These are phyloP conservation scores for Seminavis robusta DNA, from an alignment of 108 stramenopile genomes.

Conservation along the genomic window DNA sequence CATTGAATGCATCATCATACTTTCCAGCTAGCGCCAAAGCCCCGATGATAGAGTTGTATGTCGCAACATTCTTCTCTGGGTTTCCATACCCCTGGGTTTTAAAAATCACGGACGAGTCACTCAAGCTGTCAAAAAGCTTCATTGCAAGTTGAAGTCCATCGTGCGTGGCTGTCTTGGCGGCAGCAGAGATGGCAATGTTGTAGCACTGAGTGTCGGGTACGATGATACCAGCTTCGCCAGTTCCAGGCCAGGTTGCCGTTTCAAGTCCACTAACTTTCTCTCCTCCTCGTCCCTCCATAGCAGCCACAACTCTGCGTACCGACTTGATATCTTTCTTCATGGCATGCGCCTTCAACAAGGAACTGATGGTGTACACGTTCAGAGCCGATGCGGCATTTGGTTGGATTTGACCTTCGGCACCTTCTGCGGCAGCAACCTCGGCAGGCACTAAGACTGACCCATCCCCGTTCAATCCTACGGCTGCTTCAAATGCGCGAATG, in stretches of 20 bases:
- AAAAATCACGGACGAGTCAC: constrained; percentile 3
- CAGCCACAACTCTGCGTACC: constrained; percentile 62
- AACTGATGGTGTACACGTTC: constrained; percentile 67
- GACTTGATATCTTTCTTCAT: constrained; percentile 49
- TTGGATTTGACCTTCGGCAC: constrained; percentile 19
- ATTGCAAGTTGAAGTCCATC: constrained; percentile 53
- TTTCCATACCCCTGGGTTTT: constrained; percentile 27
- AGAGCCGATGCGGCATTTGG: constrained; percentile 49
- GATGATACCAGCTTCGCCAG: constrained; percentile 51
- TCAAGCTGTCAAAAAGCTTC: constrained; percentile 63
- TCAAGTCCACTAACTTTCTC: constrained; percentile 34
- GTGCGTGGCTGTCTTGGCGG: constrained; percentile 44
- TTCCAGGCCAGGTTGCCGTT: constrained; percentile 64
- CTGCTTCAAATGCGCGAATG: constrained; percentile 75
- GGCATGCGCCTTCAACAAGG: constrained; percentile 73
- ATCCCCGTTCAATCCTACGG: constrained; percentile 58
- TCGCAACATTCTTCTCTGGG: constrained; percentile 56
- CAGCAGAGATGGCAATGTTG: constrained; percentile 77
- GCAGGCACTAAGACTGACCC: constrained; percentile 25
- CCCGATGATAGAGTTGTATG: constrained; percentile 79
- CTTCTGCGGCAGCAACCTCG: constrained; percentile 9
- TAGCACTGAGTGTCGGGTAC: constrained; percentile 66
- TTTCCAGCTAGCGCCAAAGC: constrained; percentile 48
- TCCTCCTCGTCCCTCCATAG: constrained; percentile 61
- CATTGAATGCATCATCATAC: constrained; percentile 52